Conservation (phyloP, 2,329 filamentous ascomycete genomes). For the Ceratocystis destructans region DNA sequence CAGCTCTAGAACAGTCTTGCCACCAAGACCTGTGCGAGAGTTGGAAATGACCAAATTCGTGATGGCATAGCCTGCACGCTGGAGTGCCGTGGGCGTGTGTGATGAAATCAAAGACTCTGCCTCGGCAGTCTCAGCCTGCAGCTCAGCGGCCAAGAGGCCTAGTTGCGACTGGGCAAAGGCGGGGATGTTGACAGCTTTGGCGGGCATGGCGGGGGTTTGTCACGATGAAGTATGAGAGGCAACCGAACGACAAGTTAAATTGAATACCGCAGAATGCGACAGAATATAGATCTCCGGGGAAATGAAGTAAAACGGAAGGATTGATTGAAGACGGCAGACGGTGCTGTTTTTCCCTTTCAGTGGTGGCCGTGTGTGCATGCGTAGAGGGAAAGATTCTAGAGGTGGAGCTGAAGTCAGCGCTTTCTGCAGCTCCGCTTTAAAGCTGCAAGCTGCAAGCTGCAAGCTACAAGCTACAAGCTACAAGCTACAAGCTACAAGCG, state of each 20-base stretch:
- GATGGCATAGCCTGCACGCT: slow-evolving; percentile 65
- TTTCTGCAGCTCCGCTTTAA: slow-evolving; percentile 11
- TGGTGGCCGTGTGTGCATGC: background rate
- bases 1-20: slow-evolving; percentile 80
- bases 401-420: background rate
- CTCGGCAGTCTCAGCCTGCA: slow-evolving; percentile 57
- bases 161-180: slow-evolving; percentile 60
- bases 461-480: background rate
- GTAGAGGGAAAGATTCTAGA: background rate
- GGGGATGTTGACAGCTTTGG: slow-evolving; percentile 44
- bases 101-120: slow-evolving; percentile 52
- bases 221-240: background rate
- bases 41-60: slow-evolving; percentile 60
- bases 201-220: slow-evolving; percentile 25
- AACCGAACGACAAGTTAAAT: too few relatives aligned
- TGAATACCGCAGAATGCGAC: background rate
- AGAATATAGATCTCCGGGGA: background rate
- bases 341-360: background rate
- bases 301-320: background rate
- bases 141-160: slow-evolving; percentile 54
- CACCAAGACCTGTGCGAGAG: slow-evolving; percentile 77
- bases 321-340: background rate
- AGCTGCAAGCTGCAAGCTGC: background rate
- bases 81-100: slow-evolving; percentile 54
- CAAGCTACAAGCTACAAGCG: too few relatives aligned